Evolutionary conservation across 495 filamentous ascomycete genomes (phyloP).

Genomic region (Aspergillus diversus): DNA sequence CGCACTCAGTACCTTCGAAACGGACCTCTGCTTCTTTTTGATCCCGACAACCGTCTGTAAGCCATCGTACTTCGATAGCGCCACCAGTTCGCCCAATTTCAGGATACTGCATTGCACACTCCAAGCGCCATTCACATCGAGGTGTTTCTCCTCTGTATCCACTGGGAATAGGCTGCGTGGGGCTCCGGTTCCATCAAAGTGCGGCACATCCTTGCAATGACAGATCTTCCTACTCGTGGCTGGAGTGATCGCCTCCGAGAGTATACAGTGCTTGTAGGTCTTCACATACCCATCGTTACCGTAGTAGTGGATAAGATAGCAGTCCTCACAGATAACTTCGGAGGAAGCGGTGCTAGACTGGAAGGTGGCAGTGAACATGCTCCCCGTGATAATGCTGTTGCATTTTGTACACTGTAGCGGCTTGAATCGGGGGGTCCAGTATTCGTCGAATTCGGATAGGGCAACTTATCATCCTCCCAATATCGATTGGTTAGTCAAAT

Average conservation of each 20-base stretch:
- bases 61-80: no score
- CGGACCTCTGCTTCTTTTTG: no score
- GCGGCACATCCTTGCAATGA: background rate
- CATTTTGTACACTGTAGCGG: background rate
- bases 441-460: no score
- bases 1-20: no score
- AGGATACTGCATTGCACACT: no score
- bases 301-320: background rate
- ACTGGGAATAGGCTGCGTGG: background rate
- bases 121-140: no score
- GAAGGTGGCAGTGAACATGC: background rate
- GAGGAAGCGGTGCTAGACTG: background rate
- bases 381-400: background rate
- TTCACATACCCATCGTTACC: background rate
- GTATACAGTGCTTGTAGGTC: constrained; percentile 6
- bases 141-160: no score
- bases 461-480: no score
- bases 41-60: no score
- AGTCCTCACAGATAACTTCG: background rate
- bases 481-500: no score
- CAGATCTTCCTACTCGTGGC: background rate
- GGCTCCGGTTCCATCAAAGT: background rate
- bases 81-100: no score
- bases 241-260: constrained; percentile 2
- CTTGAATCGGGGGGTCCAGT: no score